Evolutionary conservation across 352 stramenopile species (phyloP), one percentile per base, ranked within the genome.

Genomic region (Phytophthora nicotianae): DNA sequence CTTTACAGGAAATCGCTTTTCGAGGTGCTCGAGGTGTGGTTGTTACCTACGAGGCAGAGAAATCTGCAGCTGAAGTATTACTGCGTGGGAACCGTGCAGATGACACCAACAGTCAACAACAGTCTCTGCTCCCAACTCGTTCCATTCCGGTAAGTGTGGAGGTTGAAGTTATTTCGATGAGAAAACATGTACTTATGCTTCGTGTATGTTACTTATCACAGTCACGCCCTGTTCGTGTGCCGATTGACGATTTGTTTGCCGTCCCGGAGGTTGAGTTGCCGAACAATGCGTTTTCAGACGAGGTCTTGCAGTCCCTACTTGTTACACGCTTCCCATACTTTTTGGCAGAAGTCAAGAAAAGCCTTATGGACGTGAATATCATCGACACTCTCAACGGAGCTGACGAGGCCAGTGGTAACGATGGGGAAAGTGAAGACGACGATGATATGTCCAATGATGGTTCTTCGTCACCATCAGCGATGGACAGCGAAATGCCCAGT

Each of bases 381-480:
- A 58, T 74, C 21, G 76, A 91, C 52, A 58, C 55, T 11, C 58
- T 78, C 5, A 74, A 69, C 43, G 76, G 75, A 20, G 65, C 26
- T 5, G 75, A 71, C 27, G 70, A 68, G 23, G 69, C 77, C 38
- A 64, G 62, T 27, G 53, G 33, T 10, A 65, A 71, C 23, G 68
- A 68, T 16, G 84, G 86, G 37, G 84, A 92, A 27, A 88, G 78
- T 20, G 86, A 93, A 58, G 84, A 95, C 24, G 86, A 95, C 21
- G 86, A 95, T 55, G 86, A 93, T n/a, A 93, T 93, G 81, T 93
- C 86, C 16, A 91, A 95, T 58, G 86, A 93, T 68, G 86, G 80
- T 23, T 91, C 82, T 20, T 84, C 82, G 0, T 90, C 85, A 6
- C 83, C 86, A 35, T 85, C 77, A n/a, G 80, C 69, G 9, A 79